Base-by-base conservation (phyloP, 305 asterid species). In the Fraxinus sp. region DNA sequence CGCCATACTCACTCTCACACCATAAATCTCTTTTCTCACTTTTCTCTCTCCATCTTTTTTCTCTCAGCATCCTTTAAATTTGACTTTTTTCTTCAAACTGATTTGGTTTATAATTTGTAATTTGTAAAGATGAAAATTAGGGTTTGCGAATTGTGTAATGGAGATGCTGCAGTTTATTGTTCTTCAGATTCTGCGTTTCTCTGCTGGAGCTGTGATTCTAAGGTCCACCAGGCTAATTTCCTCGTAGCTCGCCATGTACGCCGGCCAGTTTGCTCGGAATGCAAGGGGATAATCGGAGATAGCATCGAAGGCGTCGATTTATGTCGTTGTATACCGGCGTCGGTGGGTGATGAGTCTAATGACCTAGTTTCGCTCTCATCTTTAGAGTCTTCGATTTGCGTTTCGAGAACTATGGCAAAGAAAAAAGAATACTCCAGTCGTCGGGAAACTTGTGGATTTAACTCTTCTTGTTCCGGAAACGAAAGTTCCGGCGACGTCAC, bases 241-340 rank as follows among this genome's bases (percentile, higher is more conserved):
- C 93, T 92, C 85, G 94, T 91, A 0, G 91, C 93, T 26, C 91
- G 97, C 79, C 97, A 92, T 30, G 13, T 89, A 46, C 93, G 97
- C 74, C 81, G 36, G 6, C 7, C 83, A 2, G 18, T 91, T 22
- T 90, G 92, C 84, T 59, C 86, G 8, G 30, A 20, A 14, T 87
- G 93, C 80, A 72, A 44, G 0, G 52, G 35, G 5, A 16, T 86
- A 9, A 79, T 89, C 68, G 88, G 75, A 39, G 44, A 76, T 6
- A 66, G 10, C 6, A 11, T 82, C 72, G 78, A 75, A 77, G 87
- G 76, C 62, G 70, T 35, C 79, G 87, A 57, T 44, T 78, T 22
- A n/a, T 89, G 91, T 20, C 28, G 66, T 1, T 84, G 88, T 2
- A 87, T 90, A 39, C 78, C 86, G 7, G 71, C 81, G n/a, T 36